Evolutionary conservation across 306 rosid genomes (phyloP), one percentile per base, ranked within the genome.

Genomic region (Neltuma alba): DNA sequence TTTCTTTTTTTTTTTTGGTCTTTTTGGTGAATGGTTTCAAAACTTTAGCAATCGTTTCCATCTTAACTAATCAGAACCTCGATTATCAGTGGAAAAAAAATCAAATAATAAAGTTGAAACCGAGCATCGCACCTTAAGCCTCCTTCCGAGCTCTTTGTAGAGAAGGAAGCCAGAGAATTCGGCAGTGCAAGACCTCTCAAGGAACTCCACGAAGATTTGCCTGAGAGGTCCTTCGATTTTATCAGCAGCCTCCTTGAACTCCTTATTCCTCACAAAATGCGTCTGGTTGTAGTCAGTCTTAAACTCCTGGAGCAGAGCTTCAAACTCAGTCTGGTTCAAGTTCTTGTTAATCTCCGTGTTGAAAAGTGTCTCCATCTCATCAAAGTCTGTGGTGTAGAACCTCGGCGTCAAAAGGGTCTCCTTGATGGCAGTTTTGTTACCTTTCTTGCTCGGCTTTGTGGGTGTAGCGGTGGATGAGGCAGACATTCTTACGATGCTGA

Each of bases 141-240:
- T 92, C 85, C 98, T 85, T 74, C 99, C 99, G 23, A 95, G 94
- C 88, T 95, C 99, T 72, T 95, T 95, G 92, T 95, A 95, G 36
- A 95, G 97, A 78, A 95, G 97, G 76, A 95, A 95, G 1, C 99
- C 99, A 67, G 99, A 95, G 91, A 95, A 95, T 79, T 95, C 99
- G 73, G 99, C 99, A 81, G 99, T 95, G 33, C 98, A 95, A 27
- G 99, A 95, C 90, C 99, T 89, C 88, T 95, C 98, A 50, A 95
- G 90, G 80, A 95, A 95, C 94, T 95, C 99, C 3, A 95, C 99
- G 71, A 95, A 95, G 79, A 95, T 95, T 80, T 95, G 97, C 23
- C 99, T 84, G 15, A 95, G 95, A 31, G 90, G 93, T 0, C 96
- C 99, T 20, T 95, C 79, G 27, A 95, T 12, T 70, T 93, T 93